Evolutionary conservation across 345 rosid genomes (phyloP).

Genomic region (Ceriops zippeliana): DNA sequence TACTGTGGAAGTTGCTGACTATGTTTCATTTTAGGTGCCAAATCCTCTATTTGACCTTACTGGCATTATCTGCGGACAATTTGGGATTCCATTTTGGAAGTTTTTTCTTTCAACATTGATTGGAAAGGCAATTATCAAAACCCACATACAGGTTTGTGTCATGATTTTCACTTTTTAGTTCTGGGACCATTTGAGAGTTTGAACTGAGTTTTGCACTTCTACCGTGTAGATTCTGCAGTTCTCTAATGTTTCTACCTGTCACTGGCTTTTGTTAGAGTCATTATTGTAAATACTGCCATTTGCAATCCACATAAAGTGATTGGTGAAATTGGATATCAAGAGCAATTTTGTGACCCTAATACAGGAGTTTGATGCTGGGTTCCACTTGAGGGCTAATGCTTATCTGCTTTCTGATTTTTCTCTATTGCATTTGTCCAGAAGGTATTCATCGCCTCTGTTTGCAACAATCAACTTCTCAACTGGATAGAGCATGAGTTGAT

Average conservation of each 20-base stretch:
- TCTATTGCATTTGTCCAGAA: constrained; percentile 51
- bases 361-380: background rate
- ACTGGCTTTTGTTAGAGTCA: background rate
- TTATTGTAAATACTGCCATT: too few species aligned
- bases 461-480: constrained; percentile 88
- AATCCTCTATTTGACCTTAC: constrained; percentile 98
- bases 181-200: background rate
- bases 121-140: constrained; percentile 89
- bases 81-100: constrained; percentile 87
- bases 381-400: background rate
- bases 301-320: background rate
- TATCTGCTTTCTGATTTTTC: background rate
- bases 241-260: background rate
- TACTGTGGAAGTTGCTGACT: background rate
- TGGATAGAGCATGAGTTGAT: constrained; percentile 95
- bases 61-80: constrained; percentile 98
- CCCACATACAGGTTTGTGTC: constrained; percentile 83
- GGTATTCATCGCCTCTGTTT: constrained; percentile 77
- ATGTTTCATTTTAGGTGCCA: constrained; percentile 57
- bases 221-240: background rate
- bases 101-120: constrained; percentile 76
- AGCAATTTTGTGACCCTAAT: background rate
- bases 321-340: background rate
- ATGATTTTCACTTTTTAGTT: too few species aligned
- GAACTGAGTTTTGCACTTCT: background rate